phyloP scores from a whole-genome alignment of 2,329 filamentous ascomycete species.

The Juglanconis oblonga region DNA sequence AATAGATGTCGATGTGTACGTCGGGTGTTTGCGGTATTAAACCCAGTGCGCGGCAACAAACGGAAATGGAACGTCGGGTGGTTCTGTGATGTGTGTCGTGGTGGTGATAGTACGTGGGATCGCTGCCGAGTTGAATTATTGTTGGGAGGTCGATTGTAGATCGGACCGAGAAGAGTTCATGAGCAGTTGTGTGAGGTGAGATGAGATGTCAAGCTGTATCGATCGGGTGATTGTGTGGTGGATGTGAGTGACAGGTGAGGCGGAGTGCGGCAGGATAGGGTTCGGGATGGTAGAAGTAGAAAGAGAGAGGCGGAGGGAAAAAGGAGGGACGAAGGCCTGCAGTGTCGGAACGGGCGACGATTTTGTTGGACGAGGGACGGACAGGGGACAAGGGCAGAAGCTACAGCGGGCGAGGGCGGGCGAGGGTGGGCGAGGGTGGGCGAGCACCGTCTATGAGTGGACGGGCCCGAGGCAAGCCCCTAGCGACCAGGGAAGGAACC shows the following conservation, averaged over 20 bases:
- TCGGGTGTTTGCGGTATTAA: constrained; percentile 13
- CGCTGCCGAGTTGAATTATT: no score
- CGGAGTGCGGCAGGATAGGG: constrained; percentile 1
- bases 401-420: not conserved
- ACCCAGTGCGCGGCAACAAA: not conserved
- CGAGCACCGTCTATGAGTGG: not conserved
- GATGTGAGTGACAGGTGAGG: not conserved
- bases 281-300: constrained; percentile 18
- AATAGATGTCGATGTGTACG: not conserved
- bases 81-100: not conserved
- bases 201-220: not conserved
- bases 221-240: not conserved
- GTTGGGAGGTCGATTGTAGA: not conserved
- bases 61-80: not conserved
- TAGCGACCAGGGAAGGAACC: not conserved
- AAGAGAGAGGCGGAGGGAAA: constrained; percentile 5
- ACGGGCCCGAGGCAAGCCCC: not conserved
- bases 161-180: not conserved
- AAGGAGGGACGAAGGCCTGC: constrained; percentile 5
- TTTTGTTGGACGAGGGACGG: constrained; percentile 15
- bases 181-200: not conserved
- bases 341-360: constrained; percentile 1
- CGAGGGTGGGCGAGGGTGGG: constrained; percentile 7
- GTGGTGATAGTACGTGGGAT: not conserved
- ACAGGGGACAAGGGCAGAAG: constrained; percentile 9